Evolutionary conservation across 2,329 filamentous ascomycete genomes (phyloP).

Genomic region (Chaetomium olivaceum): DNA sequence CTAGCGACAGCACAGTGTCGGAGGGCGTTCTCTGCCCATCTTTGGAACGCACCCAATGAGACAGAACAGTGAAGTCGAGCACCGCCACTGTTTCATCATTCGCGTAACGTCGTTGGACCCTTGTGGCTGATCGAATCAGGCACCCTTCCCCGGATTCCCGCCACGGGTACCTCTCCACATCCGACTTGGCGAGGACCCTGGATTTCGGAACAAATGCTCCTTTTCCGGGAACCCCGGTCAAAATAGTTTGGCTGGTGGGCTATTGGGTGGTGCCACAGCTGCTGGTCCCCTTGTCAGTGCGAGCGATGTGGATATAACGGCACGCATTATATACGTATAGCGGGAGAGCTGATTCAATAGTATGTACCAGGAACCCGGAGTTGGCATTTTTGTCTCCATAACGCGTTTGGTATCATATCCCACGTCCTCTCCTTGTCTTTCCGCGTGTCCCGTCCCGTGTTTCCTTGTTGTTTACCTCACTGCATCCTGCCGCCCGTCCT

Average conservation of each 20-base stretch:
- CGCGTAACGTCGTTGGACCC: background rate
- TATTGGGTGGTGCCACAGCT: background rate
- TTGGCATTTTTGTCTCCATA: background rate
- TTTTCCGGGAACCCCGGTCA: background rate
- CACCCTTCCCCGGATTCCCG: background rate
- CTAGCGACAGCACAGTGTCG: background rate
- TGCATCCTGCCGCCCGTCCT: background rate
- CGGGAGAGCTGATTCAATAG: background rate
- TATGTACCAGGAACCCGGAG: background rate
- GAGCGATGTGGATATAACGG: background rate
- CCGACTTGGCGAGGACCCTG: background rate
- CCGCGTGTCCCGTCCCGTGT: background rate
- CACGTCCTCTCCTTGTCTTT: background rate
- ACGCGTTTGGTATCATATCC: background rate
- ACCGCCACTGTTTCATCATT: background rate
- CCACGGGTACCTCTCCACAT: background rate
- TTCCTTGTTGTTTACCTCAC: background rate
- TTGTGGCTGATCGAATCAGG: background rate
- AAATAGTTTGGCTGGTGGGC: no score
- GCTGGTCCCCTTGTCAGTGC: background rate
- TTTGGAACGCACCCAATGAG: no score
- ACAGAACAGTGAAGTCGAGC: no score
- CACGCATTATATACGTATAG: background rate
- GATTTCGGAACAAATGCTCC: background rate
- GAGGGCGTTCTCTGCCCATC: no score